phyloP scores from a whole-genome alignment of 768 basidiomycete genomes.

The Agaricus blazei region DNA sequence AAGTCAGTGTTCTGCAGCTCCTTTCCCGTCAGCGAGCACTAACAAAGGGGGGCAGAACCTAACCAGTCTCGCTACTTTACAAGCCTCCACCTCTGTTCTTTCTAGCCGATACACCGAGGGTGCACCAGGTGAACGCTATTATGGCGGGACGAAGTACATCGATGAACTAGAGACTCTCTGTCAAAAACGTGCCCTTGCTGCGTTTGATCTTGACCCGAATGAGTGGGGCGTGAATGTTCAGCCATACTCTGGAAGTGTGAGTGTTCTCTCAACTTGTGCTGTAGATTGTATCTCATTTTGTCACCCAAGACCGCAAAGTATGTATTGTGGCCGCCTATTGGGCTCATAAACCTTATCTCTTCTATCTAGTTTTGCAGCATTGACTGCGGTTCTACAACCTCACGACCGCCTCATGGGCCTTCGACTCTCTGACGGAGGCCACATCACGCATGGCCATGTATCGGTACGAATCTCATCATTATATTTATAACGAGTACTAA shows the following conservation, averaged over 20 bases:
- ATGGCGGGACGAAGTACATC: conserved; percentile 96
- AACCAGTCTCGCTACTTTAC: conserved; percentile 93
- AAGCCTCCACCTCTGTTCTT: conserved; percentile 96
- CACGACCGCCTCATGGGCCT: conserved; percentile 99
- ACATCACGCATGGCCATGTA: conserved; percentile 95
- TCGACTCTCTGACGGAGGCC: conserved; percentile 95
- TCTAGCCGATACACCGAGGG: conserved; percentile 99
- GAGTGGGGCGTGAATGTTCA: conserved; percentile 99
- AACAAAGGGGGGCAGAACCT: conserved; percentile 61
- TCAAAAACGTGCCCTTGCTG: conserved; percentile 91
- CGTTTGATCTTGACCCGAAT: conserved; percentile 89
- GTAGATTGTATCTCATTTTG: not conserved
- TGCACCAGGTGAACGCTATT: conserved; percentile 92
- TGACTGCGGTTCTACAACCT: conserved; percentile 93
- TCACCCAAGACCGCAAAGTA: conserved; percentile 79
- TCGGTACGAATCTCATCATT: conserved; percentile 28
- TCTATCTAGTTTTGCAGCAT: conserved; percentile 78
- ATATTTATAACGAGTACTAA: not conserved
- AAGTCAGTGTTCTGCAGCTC: conserved; percentile 44
- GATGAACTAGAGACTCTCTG: conserved; percentile 94
- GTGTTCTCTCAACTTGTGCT: conserved; percentile 22
- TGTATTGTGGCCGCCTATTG: conserved; percentile 20
- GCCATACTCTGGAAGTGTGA: conserved; percentile 89
- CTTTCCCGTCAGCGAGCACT: not conserved
- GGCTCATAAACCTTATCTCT: conserved; percentile 13